These are phyloP conservation scores for Melanomma pulvis-pyrius DNA, from an alignment of 495 filamentous ascomycete genomes.

Conservation along the genomic window DNA sequence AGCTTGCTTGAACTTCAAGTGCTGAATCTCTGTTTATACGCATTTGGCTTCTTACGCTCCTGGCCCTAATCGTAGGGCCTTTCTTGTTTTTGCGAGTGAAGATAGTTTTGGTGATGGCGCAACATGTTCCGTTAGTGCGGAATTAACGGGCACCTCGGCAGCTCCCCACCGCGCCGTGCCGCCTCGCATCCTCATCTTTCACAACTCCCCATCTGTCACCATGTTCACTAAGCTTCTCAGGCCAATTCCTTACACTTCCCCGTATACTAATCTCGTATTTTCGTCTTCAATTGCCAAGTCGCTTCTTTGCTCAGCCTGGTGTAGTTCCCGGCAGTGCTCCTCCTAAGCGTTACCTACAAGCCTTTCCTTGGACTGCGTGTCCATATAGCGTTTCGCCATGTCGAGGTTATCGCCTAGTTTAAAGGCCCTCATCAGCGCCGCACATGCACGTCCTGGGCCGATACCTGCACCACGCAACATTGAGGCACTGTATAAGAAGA, in stretches of 20 bases:
- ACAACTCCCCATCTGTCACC: neutral
- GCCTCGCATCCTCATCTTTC: neutral
- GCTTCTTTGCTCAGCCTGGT: too few species aligned
- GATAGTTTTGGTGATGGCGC: neutral
- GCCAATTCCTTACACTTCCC: too few species aligned
- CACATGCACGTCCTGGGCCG: slow-evolving; percentile 66
- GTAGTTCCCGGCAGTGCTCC: too few species aligned
- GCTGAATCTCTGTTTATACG: neutral
- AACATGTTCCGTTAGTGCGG: neutral
- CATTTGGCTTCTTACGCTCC: too few species aligned
- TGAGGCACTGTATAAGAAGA: slow-evolving; percentile 59
- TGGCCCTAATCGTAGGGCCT: too few species aligned
- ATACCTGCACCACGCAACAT: slow-evolving; percentile 65
- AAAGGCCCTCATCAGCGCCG: slow-evolving; percentile 72
- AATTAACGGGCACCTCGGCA: neutral
- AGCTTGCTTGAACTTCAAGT: neutral
- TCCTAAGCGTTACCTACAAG: too few species aligned
- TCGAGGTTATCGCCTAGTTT: slow-evolving; percentile 68
- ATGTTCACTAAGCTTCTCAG: too few species aligned
- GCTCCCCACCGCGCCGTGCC: too few species aligned
- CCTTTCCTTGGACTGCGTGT: neutral
- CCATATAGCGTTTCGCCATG: slow-evolving; percentile 50
- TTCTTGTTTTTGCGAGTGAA: too few species aligned
- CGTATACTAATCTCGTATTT: too few species aligned
- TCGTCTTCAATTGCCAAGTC: too few species aligned